Evolutionary conservation across 2,329 filamentous ascomycete species (phyloP), one percentile per base, ranked within the genome.

Genomic region (Polytolypa hystricis): DNA sequence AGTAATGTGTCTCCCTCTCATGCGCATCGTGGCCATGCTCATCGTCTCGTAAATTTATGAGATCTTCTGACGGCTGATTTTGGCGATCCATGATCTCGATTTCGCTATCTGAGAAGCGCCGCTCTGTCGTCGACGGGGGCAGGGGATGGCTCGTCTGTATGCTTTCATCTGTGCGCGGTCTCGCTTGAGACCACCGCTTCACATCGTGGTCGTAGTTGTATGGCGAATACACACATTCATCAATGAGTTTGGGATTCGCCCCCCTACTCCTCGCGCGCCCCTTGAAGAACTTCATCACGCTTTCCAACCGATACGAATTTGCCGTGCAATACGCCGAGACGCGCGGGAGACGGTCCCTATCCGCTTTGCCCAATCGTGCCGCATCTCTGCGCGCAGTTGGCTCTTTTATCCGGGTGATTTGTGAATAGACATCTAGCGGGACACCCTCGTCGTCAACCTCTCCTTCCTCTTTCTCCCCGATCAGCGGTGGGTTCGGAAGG

Each of bases 281-380:
- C 58, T 98, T 98, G 43, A 98, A 65, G 54, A 89, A 98, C 30
- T 81, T 79, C 74, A 93, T 84, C 43, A 96, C 65, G 3, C 80
- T 80, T 23, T 96, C 89, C 64, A 95, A 77, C 49, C 89, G 78
- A 61, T 96, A 96, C 35, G 80, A 81, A 54, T 85, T 86, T 8
- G 91, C 86, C 1, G 91, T 95, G 55, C 89, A 96, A 64, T 96
- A 98, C 25, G 91, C 91, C 26, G 91, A 96, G 10, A 98, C 91
- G 43, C 91, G 72, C 4, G 91, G 91, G 38, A 98, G 64, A 44
- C 80, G 74, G 45, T 85, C 81, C 39, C 91, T 74, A 57, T 98
- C 91, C 26, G 89, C 87, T 60, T 96, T 98, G 25, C 91, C 91
- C 27, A 98, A 62, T 38, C 87, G 71, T 18, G 91, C 91, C 11